A percentile compares a stretch with the other conserved stretches of the same genome.
phyloP scores from a whole-genome alignment of 352 stramenopile genomes.

The Globisporangium recalcitrans region DNA sequence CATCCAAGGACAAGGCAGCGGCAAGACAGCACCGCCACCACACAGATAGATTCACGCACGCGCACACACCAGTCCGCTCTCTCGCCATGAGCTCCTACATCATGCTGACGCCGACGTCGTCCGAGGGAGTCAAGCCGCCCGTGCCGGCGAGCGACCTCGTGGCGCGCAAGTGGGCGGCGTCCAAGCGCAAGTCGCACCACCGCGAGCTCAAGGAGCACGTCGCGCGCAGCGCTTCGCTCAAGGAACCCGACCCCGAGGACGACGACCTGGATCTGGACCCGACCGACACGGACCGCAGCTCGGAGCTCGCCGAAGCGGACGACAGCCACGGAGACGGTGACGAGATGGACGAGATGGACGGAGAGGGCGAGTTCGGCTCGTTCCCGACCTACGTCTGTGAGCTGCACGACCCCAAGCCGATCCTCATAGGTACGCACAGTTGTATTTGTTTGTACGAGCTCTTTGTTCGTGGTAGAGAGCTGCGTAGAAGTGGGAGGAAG shows the following conservation, averaged over 20 bases:
- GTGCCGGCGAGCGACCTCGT: conserved; percentile 32
- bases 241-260: conserved; percentile 32
- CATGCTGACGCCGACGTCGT: conserved; percentile 43
- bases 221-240: conserved; percentile 24
- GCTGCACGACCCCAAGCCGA: conserved; percentile 66
- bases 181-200: conserved; percentile 24
- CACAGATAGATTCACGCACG: neutral
- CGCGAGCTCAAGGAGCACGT: conserved; percentile 14
- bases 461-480: neutral
- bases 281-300: conserved; percentile 29
- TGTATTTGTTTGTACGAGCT: neutral
- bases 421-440: conserved; percentile 54
- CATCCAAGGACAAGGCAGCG: no score
- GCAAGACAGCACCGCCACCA: neutral
- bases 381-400: conserved; percentile 73
- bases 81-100: conserved; percentile 35
- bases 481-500: neutral
- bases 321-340: conserved; percentile 18
- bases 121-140: conserved; percentile 13
- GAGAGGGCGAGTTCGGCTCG: conserved; percentile 23
- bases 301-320: conserved; percentile 21
- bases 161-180: conserved; percentile 37
- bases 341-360: conserved; percentile 25
- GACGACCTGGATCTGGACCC: conserved; percentile 25
- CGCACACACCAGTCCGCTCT: neutral